These are phyloP conservation scores for Ceratobasidium papillatum DNA, from an alignment of 1,284 basidiomycete species.

Conservation along the genomic window DNA sequence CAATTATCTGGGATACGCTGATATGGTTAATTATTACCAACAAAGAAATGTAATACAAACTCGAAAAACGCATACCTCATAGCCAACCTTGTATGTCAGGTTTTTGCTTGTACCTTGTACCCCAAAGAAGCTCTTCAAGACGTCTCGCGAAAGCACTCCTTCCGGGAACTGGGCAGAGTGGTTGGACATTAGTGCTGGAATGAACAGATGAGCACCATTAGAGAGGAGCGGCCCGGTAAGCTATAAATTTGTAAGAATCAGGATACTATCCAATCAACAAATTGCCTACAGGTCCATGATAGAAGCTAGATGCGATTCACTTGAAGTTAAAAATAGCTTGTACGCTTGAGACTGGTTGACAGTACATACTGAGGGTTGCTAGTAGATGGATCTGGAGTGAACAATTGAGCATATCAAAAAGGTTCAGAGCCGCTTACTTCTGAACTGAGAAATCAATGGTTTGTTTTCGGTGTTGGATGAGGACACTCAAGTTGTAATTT, in stretches of 20 bases:
- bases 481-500: neutral
- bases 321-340: neutral
- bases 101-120: neutral
- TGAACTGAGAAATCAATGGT: neutral
- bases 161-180: conserved; percentile 8
- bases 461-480: neutral
- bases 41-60: neutral
- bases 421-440: neutral
- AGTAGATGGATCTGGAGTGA: neutral
- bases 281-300: conserved; percentile 1
- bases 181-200: conserved; percentile 2
- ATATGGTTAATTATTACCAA: neutral
- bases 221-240: neutral
- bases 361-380: conserved; percentile 4
- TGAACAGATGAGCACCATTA: neutral
- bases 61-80: neutral
- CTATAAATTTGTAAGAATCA: neutral
- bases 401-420: neutral
- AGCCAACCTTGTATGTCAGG: neutral
- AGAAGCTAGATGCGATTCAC: conserved; percentile 7
- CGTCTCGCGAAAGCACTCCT: neutral
- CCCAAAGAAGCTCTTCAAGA: conserved; percentile 9
- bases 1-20: conserved; percentile 40
- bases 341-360: neutral
- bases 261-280: neutral